Conservation (phyloP, 2,329 filamentous ascomycete genomes). For the Alternaria rosae region DNA sequence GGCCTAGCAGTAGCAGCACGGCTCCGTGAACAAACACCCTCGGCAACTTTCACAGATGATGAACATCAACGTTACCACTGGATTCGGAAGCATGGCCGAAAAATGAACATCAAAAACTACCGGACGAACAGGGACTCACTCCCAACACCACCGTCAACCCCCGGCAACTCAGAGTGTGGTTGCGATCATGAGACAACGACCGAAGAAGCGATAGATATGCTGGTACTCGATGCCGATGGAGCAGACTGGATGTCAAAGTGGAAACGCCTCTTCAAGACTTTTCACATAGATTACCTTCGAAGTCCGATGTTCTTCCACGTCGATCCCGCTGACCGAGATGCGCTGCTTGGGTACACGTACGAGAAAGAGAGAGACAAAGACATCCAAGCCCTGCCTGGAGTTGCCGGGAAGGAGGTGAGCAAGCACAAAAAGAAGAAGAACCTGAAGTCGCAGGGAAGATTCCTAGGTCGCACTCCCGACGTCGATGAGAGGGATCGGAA, state of each 20-base stretch:
- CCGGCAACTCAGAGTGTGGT: conserved; percentile 25
- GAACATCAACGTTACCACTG: conserved; percentile 84
- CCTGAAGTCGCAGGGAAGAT: conserved; percentile 52
- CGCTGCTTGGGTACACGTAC: conserved; percentile 73
- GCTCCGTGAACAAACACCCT: conserved; percentile 74
- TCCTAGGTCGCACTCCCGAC: conserved; percentile 49
- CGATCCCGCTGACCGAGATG: conserved; percentile 77
- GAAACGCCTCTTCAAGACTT: conserved; percentile 71
- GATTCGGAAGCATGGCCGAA: conserved; percentile 70
- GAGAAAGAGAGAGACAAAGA: conserved; percentile 67
- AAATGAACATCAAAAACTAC: conserved; percentile 65
- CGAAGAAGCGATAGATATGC: conserved; percentile 33
- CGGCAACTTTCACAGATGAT: conserved; percentile 82
- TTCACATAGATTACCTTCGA: conserved; percentile 74
- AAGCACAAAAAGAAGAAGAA: conserved; percentile 78
- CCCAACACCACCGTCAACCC: conserved; percentile 34
- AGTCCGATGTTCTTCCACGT: conserved; percentile 87
- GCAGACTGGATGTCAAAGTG: conserved; percentile 73
- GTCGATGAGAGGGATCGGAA: conserved; percentile 58
- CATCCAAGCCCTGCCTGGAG: conserved; percentile 73
- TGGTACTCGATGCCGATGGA: conserved; percentile 72
- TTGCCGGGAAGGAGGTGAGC: conserved; percentile 80
- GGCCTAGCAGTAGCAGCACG: conserved; percentile 77
- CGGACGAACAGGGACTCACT: conserved; percentile 51
- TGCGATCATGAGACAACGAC: conserved; percentile 10